Conservation (phyloP, 2,329 filamentous ascomycete species). For the Shiraia sp. region DNA sequence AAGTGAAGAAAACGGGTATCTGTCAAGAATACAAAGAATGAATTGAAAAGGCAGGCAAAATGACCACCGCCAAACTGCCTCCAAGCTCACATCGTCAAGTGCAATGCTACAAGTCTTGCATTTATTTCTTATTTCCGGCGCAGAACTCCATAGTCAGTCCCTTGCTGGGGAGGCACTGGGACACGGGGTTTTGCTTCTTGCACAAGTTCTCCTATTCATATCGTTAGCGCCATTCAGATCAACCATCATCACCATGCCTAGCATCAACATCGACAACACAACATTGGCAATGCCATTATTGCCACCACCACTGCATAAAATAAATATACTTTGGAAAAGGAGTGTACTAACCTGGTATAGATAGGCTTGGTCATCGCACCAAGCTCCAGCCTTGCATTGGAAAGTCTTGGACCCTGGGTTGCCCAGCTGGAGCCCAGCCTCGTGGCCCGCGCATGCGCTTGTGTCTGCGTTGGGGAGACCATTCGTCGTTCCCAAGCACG, state of each 20-base stretch:
- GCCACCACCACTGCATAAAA: no score
- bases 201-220: conserved; percentile 19
- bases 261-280: no score
- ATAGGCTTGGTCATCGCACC: conserved; percentile 27
- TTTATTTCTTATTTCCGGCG: conserved; percentile 12
- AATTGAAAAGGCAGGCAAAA: no score
- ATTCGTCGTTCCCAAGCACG: conserved; percentile 11
- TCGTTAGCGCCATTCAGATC: background rate
- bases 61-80: no score
- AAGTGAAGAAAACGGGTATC: no score
- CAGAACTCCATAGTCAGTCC: conserved; percentile 26
- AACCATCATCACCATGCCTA: background rate
- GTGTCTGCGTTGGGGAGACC: conserved; percentile 10
- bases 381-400: conserved; percentile 15
- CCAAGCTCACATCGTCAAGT: no score
- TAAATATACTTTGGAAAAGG: no score
- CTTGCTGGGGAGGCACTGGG: conserved; percentile 2
- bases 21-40: no score
- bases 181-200: conserved; percentile 18
- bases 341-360: conserved; percentile 16
- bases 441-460: conserved; percentile 15
- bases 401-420: conserved; percentile 9
- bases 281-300: no score
- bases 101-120: no score
- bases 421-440: conserved; percentile 20